These are phyloP conservation scores for Syzygium aromaticum DNA, from an alignment of 345 rosid genomes.

Conservation along the genomic window DNA sequence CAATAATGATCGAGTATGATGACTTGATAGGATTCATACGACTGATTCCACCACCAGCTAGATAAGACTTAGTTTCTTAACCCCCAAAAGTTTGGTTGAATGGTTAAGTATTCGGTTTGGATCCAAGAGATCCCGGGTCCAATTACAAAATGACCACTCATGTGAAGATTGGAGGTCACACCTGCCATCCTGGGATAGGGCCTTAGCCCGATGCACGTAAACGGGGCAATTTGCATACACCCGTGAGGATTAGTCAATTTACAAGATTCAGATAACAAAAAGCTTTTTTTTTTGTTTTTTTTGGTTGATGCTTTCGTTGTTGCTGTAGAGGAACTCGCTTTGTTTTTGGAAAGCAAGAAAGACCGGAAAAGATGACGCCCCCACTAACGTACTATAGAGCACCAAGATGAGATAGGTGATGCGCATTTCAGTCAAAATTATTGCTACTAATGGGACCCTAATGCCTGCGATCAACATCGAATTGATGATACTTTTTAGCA, in stretches of 20 bases:
- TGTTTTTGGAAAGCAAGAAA: neutral
- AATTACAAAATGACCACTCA: neutral
- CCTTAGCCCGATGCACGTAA: neutral
- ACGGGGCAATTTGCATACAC: neutral
- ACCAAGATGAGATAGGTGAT: neutral
- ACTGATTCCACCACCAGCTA: neutral
- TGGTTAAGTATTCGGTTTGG: neutral
- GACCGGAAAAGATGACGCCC: neutral
- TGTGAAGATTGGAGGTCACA: neutral
- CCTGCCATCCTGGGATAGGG: neutral
- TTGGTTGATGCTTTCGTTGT: neutral
- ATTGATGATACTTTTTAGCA: neutral
- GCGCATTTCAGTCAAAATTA: neutral
- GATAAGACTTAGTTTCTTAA: neutral
- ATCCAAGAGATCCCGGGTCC: neutral
- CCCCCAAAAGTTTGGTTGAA: neutral
- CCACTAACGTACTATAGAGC: neutral
- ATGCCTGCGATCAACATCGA: neutral
- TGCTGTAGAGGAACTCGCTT: neutral
- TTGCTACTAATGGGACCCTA: neutral
- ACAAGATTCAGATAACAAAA: neutral
- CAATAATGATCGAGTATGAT: neutral
- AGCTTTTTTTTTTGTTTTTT: neutral
- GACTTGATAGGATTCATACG: neutral
- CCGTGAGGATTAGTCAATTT: neutral